A percentile compares a stretch with the other conserved stretches of the same genome.
phyloP scores from a whole-genome alignment of 1,284 basidiomycete genomes.

The Cutaneotrichosporon mucoides region DNA sequence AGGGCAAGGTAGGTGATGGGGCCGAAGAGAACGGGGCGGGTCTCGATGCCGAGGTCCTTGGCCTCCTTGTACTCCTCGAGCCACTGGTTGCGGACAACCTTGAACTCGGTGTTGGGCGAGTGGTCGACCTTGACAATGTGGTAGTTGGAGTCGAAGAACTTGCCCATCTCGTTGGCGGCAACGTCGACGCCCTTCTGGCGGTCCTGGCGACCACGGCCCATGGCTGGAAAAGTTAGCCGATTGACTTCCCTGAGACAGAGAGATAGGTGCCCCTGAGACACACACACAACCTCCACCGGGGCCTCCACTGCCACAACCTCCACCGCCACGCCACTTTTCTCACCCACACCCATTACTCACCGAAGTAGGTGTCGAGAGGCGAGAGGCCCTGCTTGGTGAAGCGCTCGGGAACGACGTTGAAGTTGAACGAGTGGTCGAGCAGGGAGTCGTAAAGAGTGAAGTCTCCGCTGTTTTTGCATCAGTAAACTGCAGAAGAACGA shows the following conservation, averaged over 20 bases:
- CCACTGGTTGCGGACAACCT: constrained; percentile 92
- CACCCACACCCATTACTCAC: constrained; percentile 20
- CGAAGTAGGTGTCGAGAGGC: constrained; percentile 92
- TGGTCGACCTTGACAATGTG: constrained; percentile 99
- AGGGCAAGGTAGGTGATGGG: constrained; percentile 94
- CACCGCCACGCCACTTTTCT: background rate
- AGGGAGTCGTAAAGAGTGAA: constrained; percentile 99
- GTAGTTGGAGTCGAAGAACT: constrained; percentile 99
- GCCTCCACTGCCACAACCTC: background rate
- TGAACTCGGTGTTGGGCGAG: constrained; percentile 87
- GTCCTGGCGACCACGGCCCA: constrained; percentile 96
- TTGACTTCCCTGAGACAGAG: too few relatives aligned
- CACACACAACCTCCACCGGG: too few relatives aligned
- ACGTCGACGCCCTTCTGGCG: constrained; percentile 83
- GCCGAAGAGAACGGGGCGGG: constrained; percentile 93
- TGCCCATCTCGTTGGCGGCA: constrained; percentile 98
- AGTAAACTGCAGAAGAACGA: background rate
- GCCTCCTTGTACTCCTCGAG: constrained; percentile 95
- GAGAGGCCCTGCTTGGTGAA: constrained; percentile 85
- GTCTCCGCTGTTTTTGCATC: constrained; percentile 65
- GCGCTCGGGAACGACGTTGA: constrained; percentile 95
- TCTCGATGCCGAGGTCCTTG: constrained; percentile 79
- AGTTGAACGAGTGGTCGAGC: constrained; percentile 92
- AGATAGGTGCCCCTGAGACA: too few relatives aligned
- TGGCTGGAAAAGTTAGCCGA: constrained; percentile 51